A percentile compares a stretch with the other conserved stretches of the same genome.
Conservation (phyloP, 352 stramenopile species). For the Globisporangium barbulae region DNA sequence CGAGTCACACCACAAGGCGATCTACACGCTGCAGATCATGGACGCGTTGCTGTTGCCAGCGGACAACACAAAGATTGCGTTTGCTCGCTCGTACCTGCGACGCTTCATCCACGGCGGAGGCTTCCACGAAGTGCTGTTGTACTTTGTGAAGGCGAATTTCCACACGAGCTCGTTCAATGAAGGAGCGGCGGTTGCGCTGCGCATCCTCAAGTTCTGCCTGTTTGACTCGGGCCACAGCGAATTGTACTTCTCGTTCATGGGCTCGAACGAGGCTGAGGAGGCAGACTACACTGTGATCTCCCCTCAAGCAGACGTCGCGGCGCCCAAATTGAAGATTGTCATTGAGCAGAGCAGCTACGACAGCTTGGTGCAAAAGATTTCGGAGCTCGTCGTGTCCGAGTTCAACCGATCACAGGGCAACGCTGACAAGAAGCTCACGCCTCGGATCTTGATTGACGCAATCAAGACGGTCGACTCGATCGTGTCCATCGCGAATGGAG, state of each 20-base stretch:
- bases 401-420: conserved; percentile 42
- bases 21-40: conserved; percentile 88
- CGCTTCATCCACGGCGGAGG: conserved; percentile 74
- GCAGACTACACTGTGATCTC: conserved; percentile 19
- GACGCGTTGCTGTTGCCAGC: conserved; percentile 79
- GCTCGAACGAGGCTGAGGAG: conserved; percentile 17
- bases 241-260: conserved; percentile 30
- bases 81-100: conserved; percentile 59
- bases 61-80: conserved; percentile 47
- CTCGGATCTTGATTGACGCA: conserved; percentile 80
- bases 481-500: conserved; percentile 60
- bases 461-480: conserved; percentile 83
- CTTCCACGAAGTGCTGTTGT: conserved; percentile 81
- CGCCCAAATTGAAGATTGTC: conserved; percentile 40
- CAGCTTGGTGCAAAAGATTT: conserved; percentile 70
- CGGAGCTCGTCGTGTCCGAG: conserved; percentile 74
- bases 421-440: conserved; percentile 35
- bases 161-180: conserved; percentile 78
- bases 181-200: conserved; percentile 74
- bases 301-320: conserved; percentile 9
- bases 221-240: conserved; percentile 68
- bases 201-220: conserved; percentile 82
- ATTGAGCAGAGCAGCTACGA: conserved; percentile 64
- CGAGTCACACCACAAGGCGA: conserved; percentile 74
- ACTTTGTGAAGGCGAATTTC: conserved; percentile 75